phyloP scores from a whole-genome alignment of 768 basidiomycete species.

The Tulasnella sp. region DNA sequence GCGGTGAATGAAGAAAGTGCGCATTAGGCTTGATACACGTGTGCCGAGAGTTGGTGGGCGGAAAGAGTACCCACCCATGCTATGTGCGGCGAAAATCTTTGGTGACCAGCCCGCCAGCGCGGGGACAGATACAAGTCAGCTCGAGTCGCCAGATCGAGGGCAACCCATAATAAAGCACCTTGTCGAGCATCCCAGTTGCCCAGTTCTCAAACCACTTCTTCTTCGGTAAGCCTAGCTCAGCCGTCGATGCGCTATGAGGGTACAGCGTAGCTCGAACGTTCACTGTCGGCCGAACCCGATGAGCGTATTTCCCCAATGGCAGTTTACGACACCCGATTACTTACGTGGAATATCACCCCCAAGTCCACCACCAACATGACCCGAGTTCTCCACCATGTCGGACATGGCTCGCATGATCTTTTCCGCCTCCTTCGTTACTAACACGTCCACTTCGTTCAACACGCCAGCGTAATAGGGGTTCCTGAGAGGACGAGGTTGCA shows the following conservation, averaged over 20 bases:
- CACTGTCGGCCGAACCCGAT: background rate
- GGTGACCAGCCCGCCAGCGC: background rate
- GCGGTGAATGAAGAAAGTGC: background rate
- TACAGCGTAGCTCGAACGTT: constrained; percentile 23
- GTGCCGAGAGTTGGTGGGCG: background rate
- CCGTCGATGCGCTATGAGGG: background rate
- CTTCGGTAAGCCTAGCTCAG: constrained; percentile 2
- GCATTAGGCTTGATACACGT: background rate
- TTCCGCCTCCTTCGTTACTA: constrained; percentile 22
- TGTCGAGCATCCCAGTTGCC: constrained; percentile 16
- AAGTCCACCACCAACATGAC: background rate
- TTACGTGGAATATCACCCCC: constrained; percentile 12
- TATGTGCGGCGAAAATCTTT: constrained; percentile 19
- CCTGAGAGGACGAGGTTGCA: background rate
- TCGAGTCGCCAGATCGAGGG: background rate
- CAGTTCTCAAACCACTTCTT: constrained; percentile 21
- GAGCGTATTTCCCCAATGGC: background rate
- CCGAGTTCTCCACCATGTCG: constrained; percentile 28
- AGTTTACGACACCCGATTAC: background rate
- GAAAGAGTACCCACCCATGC: constrained; percentile 13
- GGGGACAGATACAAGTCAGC: background rate
- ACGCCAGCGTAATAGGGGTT: background rate
- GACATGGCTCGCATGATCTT: constrained; percentile 27
- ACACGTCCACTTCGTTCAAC: constrained; percentile 8
- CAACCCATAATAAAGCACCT: constrained; percentile 5